Evolutionary conservation across 2,329 filamentous ascomycete genomes (phyloP).

Genomic region (Ophiocordyceps sinensis): DNA sequence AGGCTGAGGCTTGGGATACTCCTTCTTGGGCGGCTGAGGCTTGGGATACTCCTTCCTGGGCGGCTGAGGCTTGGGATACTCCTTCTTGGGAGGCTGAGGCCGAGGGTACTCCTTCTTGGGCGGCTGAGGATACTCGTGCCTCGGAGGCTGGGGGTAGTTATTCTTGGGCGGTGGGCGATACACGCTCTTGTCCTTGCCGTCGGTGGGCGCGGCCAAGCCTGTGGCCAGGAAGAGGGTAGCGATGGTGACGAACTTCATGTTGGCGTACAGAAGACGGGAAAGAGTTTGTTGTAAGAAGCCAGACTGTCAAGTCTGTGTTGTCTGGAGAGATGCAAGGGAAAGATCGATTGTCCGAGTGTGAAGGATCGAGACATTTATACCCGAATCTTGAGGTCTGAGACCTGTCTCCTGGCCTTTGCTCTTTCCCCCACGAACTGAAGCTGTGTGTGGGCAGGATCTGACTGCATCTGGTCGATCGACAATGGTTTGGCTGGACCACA

Average conservation of each 20-base stretch:
- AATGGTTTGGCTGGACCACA: too few species aligned
- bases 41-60: background rate
- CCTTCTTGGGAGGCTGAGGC: background rate
- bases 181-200: background rate
- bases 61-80: background rate
- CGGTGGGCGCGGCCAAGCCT: background rate
- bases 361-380: too few species aligned
- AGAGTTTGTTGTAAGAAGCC: too few species aligned
- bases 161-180: background rate
- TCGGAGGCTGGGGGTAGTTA: background rate
- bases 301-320: too few species aligned
- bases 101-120: background rate
- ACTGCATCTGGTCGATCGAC: too few species aligned
- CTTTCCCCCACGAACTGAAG: too few species aligned
- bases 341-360: too few species aligned
- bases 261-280: background rate
- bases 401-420: too few species aligned
- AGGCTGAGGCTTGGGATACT: too few species aligned
- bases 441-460: too few species aligned
- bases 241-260: background rate
- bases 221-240: background rate
- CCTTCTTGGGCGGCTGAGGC: background rate
- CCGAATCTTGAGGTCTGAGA: too few species aligned
- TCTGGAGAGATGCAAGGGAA: too few species aligned
- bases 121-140: background rate